A percentile compares a stretch with the other conserved stretches of the same genome.
Evolutionary conservation across 139 green algal species (phyloP).

Genomic region (Haematococcus lacustris): DNA sequence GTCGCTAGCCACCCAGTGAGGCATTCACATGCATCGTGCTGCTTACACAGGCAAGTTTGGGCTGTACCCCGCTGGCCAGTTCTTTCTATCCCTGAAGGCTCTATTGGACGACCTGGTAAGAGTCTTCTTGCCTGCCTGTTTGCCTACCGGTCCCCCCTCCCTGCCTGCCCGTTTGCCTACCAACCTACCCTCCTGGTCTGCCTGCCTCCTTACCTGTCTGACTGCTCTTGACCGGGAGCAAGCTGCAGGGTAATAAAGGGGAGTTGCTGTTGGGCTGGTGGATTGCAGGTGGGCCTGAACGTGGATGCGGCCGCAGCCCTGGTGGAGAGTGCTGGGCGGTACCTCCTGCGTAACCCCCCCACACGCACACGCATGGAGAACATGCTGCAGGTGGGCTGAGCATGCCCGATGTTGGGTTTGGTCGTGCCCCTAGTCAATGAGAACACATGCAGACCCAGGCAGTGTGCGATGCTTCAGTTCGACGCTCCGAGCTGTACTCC

Average conservation of each 20-base stretch:
- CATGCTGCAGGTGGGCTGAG: constrained; percentile 63
- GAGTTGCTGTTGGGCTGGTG: background rate
- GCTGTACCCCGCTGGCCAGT: constrained; percentile 25
- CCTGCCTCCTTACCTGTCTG: background rate
- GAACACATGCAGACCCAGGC: no score
- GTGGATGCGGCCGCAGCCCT: constrained; percentile 35
- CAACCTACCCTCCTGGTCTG: background rate
- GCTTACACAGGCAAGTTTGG: constrained; percentile 10
- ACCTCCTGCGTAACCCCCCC: constrained; percentile 66
- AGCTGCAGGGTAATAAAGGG: no score
- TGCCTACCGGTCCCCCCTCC: background rate
- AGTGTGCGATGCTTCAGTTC: no score
- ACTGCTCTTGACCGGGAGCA: background rate
- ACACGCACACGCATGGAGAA: constrained; percentile 70
- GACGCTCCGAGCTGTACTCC: no score
- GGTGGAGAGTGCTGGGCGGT: constrained; percentile 81
- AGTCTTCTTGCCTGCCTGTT: background rate
- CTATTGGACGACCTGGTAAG: constrained; percentile 82
- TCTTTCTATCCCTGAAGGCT: constrained; percentile 53
- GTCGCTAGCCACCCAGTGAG: background rate
- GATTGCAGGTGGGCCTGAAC: constrained; percentile 1
- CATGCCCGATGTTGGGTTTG: no score
- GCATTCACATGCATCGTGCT: background rate
- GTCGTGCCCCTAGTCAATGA: no score
- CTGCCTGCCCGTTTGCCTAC: background rate